Evolutionary conservation across 1,284 basidiomycete genomes (phyloP), one percentile per base, ranked within the genome.

Genomic region (Irpex sp.): DNA sequence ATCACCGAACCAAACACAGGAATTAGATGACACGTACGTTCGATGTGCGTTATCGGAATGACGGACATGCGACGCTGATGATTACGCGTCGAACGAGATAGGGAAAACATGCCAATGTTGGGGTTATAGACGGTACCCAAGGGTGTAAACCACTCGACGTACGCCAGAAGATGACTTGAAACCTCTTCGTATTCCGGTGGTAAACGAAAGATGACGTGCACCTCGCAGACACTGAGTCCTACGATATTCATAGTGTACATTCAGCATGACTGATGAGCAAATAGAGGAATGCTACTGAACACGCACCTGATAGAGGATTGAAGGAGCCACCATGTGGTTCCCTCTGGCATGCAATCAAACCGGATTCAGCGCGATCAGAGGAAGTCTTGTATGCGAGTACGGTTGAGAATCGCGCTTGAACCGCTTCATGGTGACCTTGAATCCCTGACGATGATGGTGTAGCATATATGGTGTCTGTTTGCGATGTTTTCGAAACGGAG

Each of bases 401-500:
- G 4, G 60, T 59, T 1, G 59, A 61, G 56, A 54, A 58, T 8
- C 54, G 51, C 21, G 37, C 35, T 21, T 31, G 35, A n/a, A 37
- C 17, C n/a, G 33, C 9, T 11, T 21, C 17, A 9, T 51, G n/a
- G 21, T 53, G 19, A 35, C 50, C 15, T 13, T 37, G 5, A 8
- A 9, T 26, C 26, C 26, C 37, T 11, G 17, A 9, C 6, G 21
- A 3, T 15, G 55, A 26, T 17, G 57, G 56, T 6, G 47, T 31
- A 13, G 63, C 63, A 7, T 59, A 49, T 15, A 64, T 49, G 13
- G 50, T 59, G 21, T 64, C 63, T 5, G 47, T 37, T 15, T n/a
- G 11, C 15, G 17, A 17, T 5, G 17, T 26, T 15, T 33, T 5
- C 8, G 59, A 58, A 5, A 64, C 63, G 58, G 61, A 59, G 15